These are phyloP conservation scores for Trichoderma polysporum DNA, from an alignment of 2,329 filamentous ascomycete species.

Conservation along the genomic window DNA sequence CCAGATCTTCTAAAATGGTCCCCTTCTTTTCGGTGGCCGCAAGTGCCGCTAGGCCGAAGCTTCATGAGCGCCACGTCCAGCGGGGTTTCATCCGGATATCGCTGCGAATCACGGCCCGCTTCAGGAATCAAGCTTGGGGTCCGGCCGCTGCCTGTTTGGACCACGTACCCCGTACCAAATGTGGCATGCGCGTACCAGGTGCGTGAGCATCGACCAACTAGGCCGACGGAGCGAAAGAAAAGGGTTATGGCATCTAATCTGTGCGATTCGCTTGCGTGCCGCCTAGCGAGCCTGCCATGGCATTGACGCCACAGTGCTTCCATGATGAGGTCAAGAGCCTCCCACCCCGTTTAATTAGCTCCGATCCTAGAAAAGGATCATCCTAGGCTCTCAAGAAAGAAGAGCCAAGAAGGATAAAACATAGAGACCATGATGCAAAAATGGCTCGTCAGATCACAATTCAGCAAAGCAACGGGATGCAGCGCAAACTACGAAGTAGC, in stretches of 20 bases:
- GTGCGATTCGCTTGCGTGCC: conserved; percentile 4
- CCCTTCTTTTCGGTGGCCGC: background rate
- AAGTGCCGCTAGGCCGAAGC: background rate
- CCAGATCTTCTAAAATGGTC: background rate
- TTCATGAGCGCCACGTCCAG: background rate
- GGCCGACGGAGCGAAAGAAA: background rate
- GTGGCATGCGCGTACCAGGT: background rate
- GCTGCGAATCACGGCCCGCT: conserved; percentile 1
- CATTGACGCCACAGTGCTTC: conserved; percentile 11
- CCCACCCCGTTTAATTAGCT: conserved; percentile 11
- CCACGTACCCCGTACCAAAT: background rate
- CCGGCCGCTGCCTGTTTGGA: conserved; percentile 1
- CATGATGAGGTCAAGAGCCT: background rate
- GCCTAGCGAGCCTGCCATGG: conserved; percentile 1
- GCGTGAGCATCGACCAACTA: background rate
- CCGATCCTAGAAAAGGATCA: conserved; percentile 8
- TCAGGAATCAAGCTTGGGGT: background rate
- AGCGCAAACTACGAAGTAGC: background rate
- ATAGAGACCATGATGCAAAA: no score
- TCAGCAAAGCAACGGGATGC: background rate
- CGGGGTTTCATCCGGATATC: conserved; percentile 6
- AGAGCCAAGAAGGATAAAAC: background rate
- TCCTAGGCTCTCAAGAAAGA: background rate
- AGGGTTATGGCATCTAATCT: background rate
- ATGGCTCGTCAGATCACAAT: background rate